Conservation (phyloP, 805 yeast species). For the Candida montana region DNA sequence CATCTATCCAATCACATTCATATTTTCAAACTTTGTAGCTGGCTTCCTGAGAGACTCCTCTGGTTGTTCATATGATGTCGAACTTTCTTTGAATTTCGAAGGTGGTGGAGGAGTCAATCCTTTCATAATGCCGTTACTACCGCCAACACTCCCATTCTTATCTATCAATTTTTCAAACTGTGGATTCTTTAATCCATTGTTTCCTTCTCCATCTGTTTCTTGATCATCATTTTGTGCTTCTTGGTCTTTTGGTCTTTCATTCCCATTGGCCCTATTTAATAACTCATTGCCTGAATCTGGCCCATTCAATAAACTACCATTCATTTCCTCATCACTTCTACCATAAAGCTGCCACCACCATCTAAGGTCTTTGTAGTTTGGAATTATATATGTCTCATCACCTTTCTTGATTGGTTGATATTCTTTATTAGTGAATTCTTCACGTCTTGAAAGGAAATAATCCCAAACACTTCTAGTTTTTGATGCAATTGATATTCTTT, state of each 20-base stretch:
- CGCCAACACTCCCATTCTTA: not conserved
- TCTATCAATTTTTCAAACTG: not conserved
- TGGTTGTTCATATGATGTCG: constrained; percentile 3
- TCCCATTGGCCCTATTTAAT: not conserved
- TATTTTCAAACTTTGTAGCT: constrained; percentile 7
- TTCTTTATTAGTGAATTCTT: constrained; percentile 57
- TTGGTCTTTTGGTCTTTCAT: not conserved
- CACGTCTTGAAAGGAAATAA: constrained; percentile 71
- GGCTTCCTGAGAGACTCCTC: not conserved
- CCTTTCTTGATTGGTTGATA: constrained; percentile 30
- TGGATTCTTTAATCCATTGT: not conserved
- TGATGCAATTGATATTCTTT: constrained; percentile 41
- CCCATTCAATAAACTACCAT: constrained; percentile 20
- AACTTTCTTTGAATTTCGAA: constrained; percentile 2
- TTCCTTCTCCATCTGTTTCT: not conserved
- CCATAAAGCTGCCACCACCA: constrained; percentile 94
- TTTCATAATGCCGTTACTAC: constrained; percentile 7
- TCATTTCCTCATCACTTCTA: constrained; percentile 63
- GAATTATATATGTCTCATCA: constrained; percentile 39
- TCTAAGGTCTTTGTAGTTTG: constrained; percentile 54
- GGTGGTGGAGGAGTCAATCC: constrained; percentile 18
- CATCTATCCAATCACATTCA: constrained; percentile 13
- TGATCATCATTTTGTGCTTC: not conserved
- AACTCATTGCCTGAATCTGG: constrained; percentile 6
- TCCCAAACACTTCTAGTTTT: constrained; percentile 87